Conservation (phyloP, 768 basidiomycete genomes). For the Mrakia blollopis region DNA sequence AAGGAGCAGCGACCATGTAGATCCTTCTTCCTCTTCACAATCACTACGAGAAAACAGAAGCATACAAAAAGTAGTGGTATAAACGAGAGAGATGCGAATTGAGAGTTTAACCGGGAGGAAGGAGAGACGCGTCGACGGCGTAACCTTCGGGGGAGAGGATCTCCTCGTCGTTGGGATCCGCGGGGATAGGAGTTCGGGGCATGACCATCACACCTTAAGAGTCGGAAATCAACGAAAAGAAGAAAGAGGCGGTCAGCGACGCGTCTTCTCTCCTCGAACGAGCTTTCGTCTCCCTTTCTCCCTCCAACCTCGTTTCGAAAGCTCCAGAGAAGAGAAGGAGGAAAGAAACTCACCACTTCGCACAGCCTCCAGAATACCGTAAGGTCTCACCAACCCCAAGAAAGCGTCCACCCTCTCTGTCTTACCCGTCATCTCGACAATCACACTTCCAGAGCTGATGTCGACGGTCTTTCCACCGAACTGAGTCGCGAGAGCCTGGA, state of each 20-base stretch:
- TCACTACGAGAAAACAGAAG: not conserved
- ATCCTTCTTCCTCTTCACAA: not conserved
- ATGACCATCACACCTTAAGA: slow-evolving; percentile 99
- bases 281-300: not conserved
- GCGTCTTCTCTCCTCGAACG: not conserved
- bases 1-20: too few species aligned
- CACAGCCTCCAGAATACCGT: slow-evolving; percentile 91
- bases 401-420: slow-evolving; percentile 87
- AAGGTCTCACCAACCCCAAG: slow-evolving; percentile 82
- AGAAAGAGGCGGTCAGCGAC: not conserved
- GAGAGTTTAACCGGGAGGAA: slow-evolving; percentile 75
- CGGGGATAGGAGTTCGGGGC: slow-evolving; percentile 85
- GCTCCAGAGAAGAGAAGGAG: not conserved
- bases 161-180: slow-evolving; percentile 55
- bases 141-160: slow-evolving; percentile 49
- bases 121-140: slow-evolving; percentile 78
- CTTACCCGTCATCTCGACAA: slow-evolving; percentile 92
- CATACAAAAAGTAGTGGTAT: not conserved
- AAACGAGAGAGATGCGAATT: not conserved
- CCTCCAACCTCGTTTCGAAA: not conserved
- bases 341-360: slow-evolving; percentile 64
- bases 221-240: not conserved
- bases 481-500: slow-evolving; percentile 74
- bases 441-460: slow-evolving; percentile 88
- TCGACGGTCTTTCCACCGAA: slow-evolving; percentile 93